Conservation (phyloP, 495 filamentous ascomycete genomes). For the Penicilliopsis zonata region DNA sequence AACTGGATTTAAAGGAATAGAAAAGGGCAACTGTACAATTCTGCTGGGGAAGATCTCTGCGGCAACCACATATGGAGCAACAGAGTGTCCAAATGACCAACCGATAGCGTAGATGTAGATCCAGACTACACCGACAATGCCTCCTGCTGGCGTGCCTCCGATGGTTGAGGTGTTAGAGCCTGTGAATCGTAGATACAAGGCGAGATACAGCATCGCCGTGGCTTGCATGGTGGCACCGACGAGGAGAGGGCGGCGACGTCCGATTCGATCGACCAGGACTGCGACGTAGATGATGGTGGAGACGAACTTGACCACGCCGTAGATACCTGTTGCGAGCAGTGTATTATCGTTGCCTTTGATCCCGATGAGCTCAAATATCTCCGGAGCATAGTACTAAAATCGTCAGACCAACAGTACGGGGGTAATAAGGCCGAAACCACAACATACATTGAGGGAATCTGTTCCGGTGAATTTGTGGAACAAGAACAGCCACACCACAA, state of each 20-base stretch:
- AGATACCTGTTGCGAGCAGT: conserved; percentile 43
- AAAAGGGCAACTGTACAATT: too few relatives aligned
- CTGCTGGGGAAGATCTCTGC: conserved; percentile 62
- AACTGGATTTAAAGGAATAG: too few relatives aligned
- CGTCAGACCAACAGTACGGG: too few relatives aligned
- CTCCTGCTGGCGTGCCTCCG: conserved; percentile 18
- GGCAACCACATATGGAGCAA: conserved; percentile 64
- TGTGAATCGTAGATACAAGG: too few relatives aligned
- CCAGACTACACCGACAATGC: conserved; percentile 48
- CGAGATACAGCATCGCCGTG: conserved; percentile 57
- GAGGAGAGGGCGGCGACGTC: conserved; percentile 55
- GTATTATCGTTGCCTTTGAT: conserved; percentile 29
- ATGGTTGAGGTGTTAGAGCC: conserved; percentile 17
- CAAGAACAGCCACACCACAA: conserved; percentile 48
- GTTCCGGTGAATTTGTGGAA: conserved; percentile 58
- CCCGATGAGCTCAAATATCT: conserved; percentile 53
- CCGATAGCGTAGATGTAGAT: conserved; percentile 55
- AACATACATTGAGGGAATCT: conserved; percentile 7
- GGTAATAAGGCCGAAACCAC: background rate
- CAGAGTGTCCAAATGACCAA: conserved; percentile 67
- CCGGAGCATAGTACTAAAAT: conserved; percentile 64
- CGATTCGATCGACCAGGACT: conserved; percentile 64
- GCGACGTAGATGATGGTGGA: conserved; percentile 52
- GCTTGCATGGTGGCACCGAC: conserved; percentile 52
- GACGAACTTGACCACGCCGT: conserved; percentile 42